These are phyloP conservation scores for Claviceps spartinae DNA, from an alignment of 2,329 filamentous ascomycete genomes.

Conservation along the genomic window DNA sequence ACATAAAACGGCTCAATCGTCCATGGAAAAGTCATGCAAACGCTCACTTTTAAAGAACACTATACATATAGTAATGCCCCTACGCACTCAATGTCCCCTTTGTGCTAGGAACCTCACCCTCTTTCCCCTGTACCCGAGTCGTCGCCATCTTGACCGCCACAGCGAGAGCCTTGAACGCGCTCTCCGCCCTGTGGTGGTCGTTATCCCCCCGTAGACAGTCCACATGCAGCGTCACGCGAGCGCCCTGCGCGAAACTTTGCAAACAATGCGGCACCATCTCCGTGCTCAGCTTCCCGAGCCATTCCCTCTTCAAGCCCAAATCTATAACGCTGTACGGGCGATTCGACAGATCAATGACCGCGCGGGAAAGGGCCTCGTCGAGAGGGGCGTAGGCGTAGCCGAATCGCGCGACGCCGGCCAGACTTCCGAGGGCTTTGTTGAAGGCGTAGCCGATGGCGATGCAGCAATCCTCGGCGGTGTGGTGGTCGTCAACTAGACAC, in stretches of 20 bases:
- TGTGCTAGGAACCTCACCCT: constrained; percentile 89
- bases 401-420: constrained; percentile 75
- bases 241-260: constrained; percentile 84
- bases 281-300: constrained; percentile 80
- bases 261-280: constrained; percentile 98
- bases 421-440: constrained; percentile 61
- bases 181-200: constrained; percentile 93
- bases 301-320: constrained; percentile 76
- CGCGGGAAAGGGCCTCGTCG: constrained; percentile 86
- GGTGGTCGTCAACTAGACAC: constrained; percentile 79
- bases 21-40: too few species aligned
- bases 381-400: constrained; percentile 86
- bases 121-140: constrained; percentile 59
- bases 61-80: not conserved
- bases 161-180: constrained; percentile 91
- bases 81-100: constrained; percentile 72
- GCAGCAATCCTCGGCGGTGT: constrained; percentile 92
- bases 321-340: constrained; percentile 76
- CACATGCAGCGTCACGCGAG: constrained; percentile 86
- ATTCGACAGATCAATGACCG: constrained; percentile 89
- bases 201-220: constrained; percentile 84
- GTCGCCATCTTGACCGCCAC: constrained; percentile 73
- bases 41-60: too few species aligned
- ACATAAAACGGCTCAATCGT: too few species aligned
- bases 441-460: constrained; percentile 83